Base-by-base conservation (phyloP, 2,329 filamentous ascomycete genomes). In the Fusarium mundagurra region DNA sequence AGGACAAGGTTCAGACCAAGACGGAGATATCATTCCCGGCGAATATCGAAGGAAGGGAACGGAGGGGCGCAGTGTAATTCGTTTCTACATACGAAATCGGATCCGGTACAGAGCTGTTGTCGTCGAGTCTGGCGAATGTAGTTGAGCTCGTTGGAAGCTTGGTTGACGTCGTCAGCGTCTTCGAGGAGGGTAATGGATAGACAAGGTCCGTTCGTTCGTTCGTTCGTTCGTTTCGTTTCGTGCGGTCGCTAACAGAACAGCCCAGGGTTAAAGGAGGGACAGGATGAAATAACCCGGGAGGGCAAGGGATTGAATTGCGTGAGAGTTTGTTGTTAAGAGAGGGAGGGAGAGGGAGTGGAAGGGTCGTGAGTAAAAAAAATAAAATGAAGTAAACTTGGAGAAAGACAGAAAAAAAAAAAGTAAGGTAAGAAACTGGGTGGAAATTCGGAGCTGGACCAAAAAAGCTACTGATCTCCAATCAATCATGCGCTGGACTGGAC, bases 21-120 rank as follows among this genome's bases (percentile, higher is more conserved):
- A 61, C 73, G 71, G 75, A 69, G 74, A 65, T 78, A 57, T 78
- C 77, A 78, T 78, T 78, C 77, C 77, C 65, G 74, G 74, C 72
- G 70, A 72, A 57, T 63, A 65, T 76, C 57, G 76, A 71, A 67
- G 47, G 41, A 73, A 63, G 67, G 69, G 69, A 61, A 67, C 65
- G 67, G 53, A 54, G 50, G 43, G 36, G 45, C 61, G 67, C 38
- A 61, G 48, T 61, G 61, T 47, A 71, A 53, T 63, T 76, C 66
- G 72, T 65, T 76, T 73, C 65, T 75, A 74, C 74, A 74, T 77
- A 71, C 69, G 71, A 73, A 61, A 69, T 76, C 44, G 69, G 69
- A 33, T 53, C 73, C 41, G 66, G 33, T 60, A 57, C 33, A 36
- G 61, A 69, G 39, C 13, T 69, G 44, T 27, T 38, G 50, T 36